These are phyloP conservation scores for Aspergillus sparsus DNA, from an alignment of 495 filamentous ascomycete species.

Conservation along the genomic window DNA sequence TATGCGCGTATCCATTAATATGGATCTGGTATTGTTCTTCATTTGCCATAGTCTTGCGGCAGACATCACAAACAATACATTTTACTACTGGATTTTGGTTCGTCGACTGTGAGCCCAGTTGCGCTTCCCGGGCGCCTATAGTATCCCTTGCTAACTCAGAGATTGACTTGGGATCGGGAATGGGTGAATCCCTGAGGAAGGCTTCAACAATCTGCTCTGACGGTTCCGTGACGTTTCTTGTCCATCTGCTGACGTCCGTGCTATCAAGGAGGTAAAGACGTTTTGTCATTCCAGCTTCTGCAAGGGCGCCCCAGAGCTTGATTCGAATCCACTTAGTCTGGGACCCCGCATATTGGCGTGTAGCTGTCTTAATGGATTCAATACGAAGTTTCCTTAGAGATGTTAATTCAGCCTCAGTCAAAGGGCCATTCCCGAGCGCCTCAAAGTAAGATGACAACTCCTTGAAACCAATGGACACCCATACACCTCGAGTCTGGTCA, in stretches of 20 bases:
- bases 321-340: slow-evolving; percentile 86
- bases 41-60: slow-evolving; percentile 64
- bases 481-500: slow-evolving; percentile 79
- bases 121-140: slow-evolving; percentile 54
- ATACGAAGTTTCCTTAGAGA: slow-evolving; percentile 46
- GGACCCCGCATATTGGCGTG: slow-evolving; percentile 79
- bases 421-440: slow-evolving; percentile 42
- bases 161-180: slow-evolving; percentile 62
- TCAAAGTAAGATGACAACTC: slow-evolving; percentile 74
- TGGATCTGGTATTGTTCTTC: slow-evolving; percentile 78
- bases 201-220: slow-evolving; percentile 59
- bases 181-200: slow-evolving; percentile 57
- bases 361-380: slow-evolving; percentile 70
- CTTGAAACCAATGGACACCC: slow-evolving; percentile 95
- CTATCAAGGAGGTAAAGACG: slow-evolving; percentile 76
- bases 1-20: slow-evolving; percentile 66
- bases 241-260: slow-evolving; percentile 60
- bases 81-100: slow-evolving; percentile 41
- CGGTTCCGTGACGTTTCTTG: slow-evolving; percentile 58
- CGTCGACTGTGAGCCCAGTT: slow-evolving; percentile 29
- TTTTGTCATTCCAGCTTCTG: slow-evolving; percentile 48
- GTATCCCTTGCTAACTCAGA: slow-evolving; percentile 60
- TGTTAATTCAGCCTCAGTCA: slow-evolving; percentile 43
- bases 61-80: slow-evolving; percentile 66
- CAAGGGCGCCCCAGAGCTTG: slow-evolving; percentile 69